Percentiles rank a stretch among this genome's conserved stretches.
Evolutionary conservation across 1,139 yeast species (phyloP).

Genomic region (Suhomyces bribrorum): DNA sequence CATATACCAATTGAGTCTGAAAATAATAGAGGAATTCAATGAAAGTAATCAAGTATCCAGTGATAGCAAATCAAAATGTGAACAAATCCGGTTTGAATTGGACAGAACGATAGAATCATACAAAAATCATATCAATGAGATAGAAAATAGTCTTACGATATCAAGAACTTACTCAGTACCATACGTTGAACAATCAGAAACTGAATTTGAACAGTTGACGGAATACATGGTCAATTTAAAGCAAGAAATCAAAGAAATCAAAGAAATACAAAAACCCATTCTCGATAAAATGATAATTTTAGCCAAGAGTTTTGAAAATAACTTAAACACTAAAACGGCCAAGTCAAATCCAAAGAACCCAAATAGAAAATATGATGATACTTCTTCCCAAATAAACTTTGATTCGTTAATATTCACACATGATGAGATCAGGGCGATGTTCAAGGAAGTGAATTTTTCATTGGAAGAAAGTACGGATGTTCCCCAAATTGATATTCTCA

Average conservation of each 20-base stretch:
- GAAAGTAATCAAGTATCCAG: slow-evolving; percentile 9
- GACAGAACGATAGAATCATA: slow-evolving; percentile 31
- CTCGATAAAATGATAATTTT: slow-evolving; percentile 36
- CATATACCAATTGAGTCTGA: slow-evolving; percentile 25
- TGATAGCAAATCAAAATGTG: slow-evolving; percentile 16
- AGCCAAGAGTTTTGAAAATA: slow-evolving; percentile 26
- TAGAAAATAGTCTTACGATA: slow-evolving; percentile 24
- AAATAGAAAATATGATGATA: slow-evolving; percentile 11
- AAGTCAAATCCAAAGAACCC: slow-evolving; percentile 11
- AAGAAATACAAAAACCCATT: slow-evolving; percentile 37
- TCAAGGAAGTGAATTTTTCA: slow-evolving; percentile 19
- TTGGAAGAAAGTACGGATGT: slow-evolving; percentile 3
- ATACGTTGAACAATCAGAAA: slow-evolving; percentile 24
- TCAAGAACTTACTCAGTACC: slow-evolving; percentile 19
- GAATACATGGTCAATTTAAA: slow-evolving; percentile 20
- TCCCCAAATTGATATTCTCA: slow-evolving; percentile 7
- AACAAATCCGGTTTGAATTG: slow-evolving; percentile 29
- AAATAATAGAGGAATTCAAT: slow-evolving; percentile 15
- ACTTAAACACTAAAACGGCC: slow-evolving; percentile 11
- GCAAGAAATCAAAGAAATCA: slow-evolving; percentile 28
- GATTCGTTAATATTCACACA: slow-evolving; percentile 23
- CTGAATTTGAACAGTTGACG: slow-evolving; percentile 23
- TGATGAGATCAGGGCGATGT: slow-evolving; percentile 23
- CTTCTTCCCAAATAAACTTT: slow-evolving; percentile 17
- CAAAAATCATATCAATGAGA: slow-evolving; percentile 25